Percentiles rank a stretch among this genome's conserved stretches.
phyloP scores from a whole-genome alignment of 495 filamentous ascomycete species.

The Tuber aestivum region DNA sequence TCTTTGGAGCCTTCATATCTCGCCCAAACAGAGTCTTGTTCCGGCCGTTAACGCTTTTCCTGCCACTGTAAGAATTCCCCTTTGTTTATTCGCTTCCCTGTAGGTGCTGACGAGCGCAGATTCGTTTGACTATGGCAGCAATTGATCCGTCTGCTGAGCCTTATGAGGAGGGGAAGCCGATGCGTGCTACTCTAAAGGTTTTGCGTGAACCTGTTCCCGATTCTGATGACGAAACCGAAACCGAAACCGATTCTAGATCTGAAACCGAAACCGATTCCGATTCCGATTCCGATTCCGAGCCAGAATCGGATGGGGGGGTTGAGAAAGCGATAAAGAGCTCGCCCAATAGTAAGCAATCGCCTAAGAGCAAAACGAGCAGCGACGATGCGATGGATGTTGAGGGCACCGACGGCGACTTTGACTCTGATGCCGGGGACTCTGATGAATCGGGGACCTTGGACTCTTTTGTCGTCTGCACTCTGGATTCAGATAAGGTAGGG shows the following conservation, averaged over 20 bases:
- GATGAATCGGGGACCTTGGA: slow-evolving; percentile 71
- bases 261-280: slow-evolving; percentile 54
- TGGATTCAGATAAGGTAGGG: slow-evolving; percentile 74
- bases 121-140: slow-evolving; percentile 97
- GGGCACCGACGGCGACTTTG: slow-evolving; percentile 54
- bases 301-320: slow-evolving; percentile 55
- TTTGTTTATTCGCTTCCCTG: slow-evolving; percentile 11
- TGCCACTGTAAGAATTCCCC: slow-evolving; percentile 63
- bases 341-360: slow-evolving; percentile 46
- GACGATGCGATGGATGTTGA: slow-evolving; percentile 65
- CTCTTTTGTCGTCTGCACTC: slow-evolving; percentile 77
- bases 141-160: slow-evolving; percentile 79
- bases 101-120: slow-evolving; percentile 49
- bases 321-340: slow-evolving; percentile 68
- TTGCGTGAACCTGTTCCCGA: slow-evolving; percentile 56
- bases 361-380: slow-evolving; percentile 65
- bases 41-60: slow-evolving; percentile 68
- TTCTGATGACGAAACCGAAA: too few species aligned
- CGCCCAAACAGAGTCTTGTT: slow-evolving; percentile 67
- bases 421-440: slow-evolving; percentile 56
- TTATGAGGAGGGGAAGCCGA: slow-evolving; percentile 57
- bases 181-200: slow-evolving; percentile 82
- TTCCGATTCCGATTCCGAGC: slow-evolving; percentile 56
- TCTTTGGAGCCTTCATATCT: slow-evolving; percentile 84
- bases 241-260: too few species aligned